Evolutionary conservation across 805 yeast genomes (phyloP).

Genomic region (Candida orba): DNA sequence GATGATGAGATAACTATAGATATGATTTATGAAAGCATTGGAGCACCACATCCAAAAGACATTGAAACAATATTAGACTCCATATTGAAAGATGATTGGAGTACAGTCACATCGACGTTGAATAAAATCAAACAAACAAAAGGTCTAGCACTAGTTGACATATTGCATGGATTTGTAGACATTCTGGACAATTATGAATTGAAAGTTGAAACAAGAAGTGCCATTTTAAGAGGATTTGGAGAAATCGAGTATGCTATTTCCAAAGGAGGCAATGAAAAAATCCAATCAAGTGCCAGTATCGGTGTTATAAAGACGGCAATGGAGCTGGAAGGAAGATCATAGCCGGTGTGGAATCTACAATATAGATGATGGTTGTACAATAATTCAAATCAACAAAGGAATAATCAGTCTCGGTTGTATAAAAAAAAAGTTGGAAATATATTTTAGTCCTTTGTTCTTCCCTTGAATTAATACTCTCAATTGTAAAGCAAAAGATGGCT

Average conservation of each 20-base stretch:
- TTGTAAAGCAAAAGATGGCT: not conserved
- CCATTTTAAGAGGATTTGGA: conserved; percentile 61
- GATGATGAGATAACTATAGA: conserved; percentile 57
- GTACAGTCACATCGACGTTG: conserved; percentile 62
- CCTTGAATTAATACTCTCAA: no score
- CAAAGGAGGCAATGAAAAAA: conserved; percentile 85
- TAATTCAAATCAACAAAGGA: not conserved
- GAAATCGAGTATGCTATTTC: conserved; percentile 90
- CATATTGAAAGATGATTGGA: conserved; percentile 83
- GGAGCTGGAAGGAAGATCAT: conserved; percentile 24
- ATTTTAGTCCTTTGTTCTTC: not conserved
- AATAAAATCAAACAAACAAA: conserved; percentile 56
- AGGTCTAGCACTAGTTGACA: conserved; percentile 87
- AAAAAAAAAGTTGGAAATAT: not conserved
- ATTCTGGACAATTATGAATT: conserved; percentile 65
- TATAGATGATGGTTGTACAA: no score
- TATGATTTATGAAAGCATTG: conserved; percentile 89
- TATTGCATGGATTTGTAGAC: conserved; percentile 69
- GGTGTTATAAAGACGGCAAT: conserved; percentile 64
- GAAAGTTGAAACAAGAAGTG: conserved; percentile 51
- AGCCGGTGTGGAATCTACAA: no score
- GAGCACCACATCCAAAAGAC: conserved; percentile 89
- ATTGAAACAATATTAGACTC: conserved; percentile 69
- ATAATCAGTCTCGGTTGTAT: not conserved
- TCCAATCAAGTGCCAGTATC: conserved; percentile 84